Conservation (phyloP, 192 early-diverging fungal species). For the Backusella morwellensis region DNA sequence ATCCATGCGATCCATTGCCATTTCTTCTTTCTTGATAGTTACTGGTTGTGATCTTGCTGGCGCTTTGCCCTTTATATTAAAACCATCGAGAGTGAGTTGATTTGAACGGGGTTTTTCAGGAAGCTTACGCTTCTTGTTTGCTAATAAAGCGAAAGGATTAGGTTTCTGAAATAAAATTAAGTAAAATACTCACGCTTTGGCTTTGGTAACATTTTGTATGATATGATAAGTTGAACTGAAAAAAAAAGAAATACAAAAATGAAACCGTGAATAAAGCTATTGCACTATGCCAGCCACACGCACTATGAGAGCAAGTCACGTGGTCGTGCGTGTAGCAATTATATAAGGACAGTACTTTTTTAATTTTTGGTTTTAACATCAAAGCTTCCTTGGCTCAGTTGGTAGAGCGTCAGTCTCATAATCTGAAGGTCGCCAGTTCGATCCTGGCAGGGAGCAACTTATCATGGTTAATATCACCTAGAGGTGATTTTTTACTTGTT, state of each 20-base stretch:
- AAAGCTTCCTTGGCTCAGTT: constrained; percentile 34
- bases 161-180: background rate
- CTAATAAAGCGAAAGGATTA: background rate
- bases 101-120: background rate
- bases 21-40: background rate
- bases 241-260: background rate
- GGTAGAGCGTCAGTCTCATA: constrained; percentile 43
- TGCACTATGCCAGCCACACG: background rate
- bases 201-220: background rate
- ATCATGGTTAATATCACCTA: too few species aligned
- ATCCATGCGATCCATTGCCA: background rate
- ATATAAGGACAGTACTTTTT: too few species aligned
- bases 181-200: background rate
- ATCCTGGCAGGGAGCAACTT: constrained; percentile 28
- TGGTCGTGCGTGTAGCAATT: too few species aligned
- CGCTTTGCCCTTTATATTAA: background rate
- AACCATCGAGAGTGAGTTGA: background rate
- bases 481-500: too few species aligned
- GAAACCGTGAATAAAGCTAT: background rate
- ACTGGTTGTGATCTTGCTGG: background rate
- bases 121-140: background rate
- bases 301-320: background rate
- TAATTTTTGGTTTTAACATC: background rate
- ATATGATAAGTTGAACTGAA: background rate
- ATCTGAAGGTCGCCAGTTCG: constrained; percentile 43